Base-by-base conservation (phyloP, 306 rosid species). In the Begonia masoniana region DNA sequence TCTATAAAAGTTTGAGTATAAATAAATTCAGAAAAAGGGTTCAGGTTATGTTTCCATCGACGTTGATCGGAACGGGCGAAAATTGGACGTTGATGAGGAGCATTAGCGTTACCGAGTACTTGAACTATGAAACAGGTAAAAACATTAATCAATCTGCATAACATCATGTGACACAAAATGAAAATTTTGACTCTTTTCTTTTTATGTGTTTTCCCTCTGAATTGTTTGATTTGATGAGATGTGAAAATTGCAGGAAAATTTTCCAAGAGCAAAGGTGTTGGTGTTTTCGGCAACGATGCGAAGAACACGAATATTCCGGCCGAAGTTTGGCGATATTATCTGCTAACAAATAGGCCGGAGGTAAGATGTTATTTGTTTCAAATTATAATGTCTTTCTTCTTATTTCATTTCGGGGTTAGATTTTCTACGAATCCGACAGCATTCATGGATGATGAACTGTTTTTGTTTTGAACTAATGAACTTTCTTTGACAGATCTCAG, bases 1-100 rank as follows among this genome's bases (percentile, higher is more conserved):
- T 49, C 10, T 8, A 12, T 49, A 9, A 1, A 14, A 6, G 10
- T 14, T 49, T 13, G 6, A 9, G 1, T 16, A 13, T 5, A 15
- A 9, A 13, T 12, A 9, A 10, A 49, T 49, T 49, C 14, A 13
- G 14, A 14, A 9, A 11, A 23, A 11, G 5, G n/a, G 49, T 59
- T 39, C 85, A 84, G 94, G 94, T 84, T 65, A 84, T 81, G 86
- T 84, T 84, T 63, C 94, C 89, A 24, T 81, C 75, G 47, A 71
- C 79, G 19, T 75, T 71, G 46, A 66, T 84, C 35, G 88, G 89
- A 68, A 84, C 94, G 2, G 74, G 75, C 54, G 84, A 84, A 62
- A 76, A 76, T 14, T 84, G 89, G 94, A 81, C 89, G 24, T 46
- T 81, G 54, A 81, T 84, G 94, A 81, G 76, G 82, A 84, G 72